Conservation (phyloP, 768 basidiomycete species). For the Lentinus tigrinus region DNA sequence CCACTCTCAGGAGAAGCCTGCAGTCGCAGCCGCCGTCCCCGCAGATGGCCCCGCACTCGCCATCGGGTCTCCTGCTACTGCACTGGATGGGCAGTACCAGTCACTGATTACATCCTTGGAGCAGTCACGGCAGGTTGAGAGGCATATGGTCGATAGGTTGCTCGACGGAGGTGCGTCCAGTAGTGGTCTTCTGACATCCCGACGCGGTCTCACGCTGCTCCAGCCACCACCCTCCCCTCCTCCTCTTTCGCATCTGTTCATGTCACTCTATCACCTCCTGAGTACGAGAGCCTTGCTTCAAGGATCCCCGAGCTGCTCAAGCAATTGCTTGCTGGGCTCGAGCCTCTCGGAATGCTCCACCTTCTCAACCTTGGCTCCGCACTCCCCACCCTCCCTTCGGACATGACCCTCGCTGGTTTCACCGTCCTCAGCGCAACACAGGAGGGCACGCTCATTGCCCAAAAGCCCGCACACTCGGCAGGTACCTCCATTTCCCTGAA, state of each 20-base stretch:
- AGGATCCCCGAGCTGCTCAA: constrained; percentile 55
- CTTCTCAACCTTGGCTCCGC: constrained; percentile 52
- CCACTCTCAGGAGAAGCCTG: constrained; percentile 24
- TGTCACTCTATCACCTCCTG: constrained; percentile 58
- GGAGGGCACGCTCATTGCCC: constrained; percentile 55
- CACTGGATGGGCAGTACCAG: constrained; percentile 80
- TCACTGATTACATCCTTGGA: constrained; percentile 60
- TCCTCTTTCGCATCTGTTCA: constrained; percentile 65
- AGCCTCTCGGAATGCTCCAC: constrained; percentile 68
- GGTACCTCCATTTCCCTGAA: constrained; percentile 45
- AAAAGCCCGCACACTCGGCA: constrained; percentile 59
- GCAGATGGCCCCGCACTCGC: constrained; percentile 56
- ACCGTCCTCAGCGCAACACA: constrained; percentile 45
- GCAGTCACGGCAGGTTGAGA: constrained; percentile 58
- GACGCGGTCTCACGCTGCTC: neutral
- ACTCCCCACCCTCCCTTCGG: constrained; percentile 47
- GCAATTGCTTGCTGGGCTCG: constrained; percentile 58
- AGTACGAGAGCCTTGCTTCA: constrained; percentile 58
- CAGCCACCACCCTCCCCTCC: constrained; percentile 58
- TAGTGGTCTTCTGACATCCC: neutral
- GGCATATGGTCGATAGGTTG: constrained; percentile 79
- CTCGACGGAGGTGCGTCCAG: constrained; percentile 67
- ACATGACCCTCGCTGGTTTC: constrained; percentile 69
- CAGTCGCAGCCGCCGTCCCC: constrained; percentile 22
- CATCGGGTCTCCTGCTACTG: constrained; percentile 77